A percentile compares a stretch with the other conserved stretches of the same genome.
Evolutionary conservation across 179 eudicot species (phyloP).

Genomic region (Kewa caespitosa): DNA sequence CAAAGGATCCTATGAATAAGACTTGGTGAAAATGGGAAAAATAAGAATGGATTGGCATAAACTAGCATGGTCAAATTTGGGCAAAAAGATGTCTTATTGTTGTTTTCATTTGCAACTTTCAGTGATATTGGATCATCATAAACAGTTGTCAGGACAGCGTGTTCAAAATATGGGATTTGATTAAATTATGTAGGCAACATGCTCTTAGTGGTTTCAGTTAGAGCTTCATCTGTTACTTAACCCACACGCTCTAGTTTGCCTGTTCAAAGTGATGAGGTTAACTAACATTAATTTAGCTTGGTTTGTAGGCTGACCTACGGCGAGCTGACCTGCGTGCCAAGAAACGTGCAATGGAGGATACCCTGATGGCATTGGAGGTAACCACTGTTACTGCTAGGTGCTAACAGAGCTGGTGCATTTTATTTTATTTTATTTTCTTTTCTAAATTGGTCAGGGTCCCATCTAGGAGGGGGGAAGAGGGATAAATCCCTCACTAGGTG

Average conservation of each 20-base stretch:
- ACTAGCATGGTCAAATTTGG: no score
- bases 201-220: neutral
- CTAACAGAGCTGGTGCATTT: no score
- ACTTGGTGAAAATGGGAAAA: neutral
- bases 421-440: neutral
- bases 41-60: neutral
- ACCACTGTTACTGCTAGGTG: neutral
- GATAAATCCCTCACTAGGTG: no score
- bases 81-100: neutral
- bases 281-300: neutral
- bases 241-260: neutral
- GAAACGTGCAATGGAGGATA: conserved; percentile 90
- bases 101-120: neutral
- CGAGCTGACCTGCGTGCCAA: conserved; percentile 85
- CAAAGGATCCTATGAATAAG: neutral
- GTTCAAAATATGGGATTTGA: neutral
- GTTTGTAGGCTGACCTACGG: conserved; percentile 84
- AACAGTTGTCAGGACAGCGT: neutral
- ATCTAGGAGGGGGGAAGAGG: no score
- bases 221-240: neutral
- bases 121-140: neutral
- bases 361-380: conserved; percentile 92
- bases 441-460: no score
- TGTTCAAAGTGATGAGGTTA: conserved; percentile 3
- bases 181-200: neutral